A percentile compares a stretch with the other conserved stretches of the same genome.
Conservation (phyloP, 2,329 filamentous ascomycete species). For the Penicillium sp. region DNA sequence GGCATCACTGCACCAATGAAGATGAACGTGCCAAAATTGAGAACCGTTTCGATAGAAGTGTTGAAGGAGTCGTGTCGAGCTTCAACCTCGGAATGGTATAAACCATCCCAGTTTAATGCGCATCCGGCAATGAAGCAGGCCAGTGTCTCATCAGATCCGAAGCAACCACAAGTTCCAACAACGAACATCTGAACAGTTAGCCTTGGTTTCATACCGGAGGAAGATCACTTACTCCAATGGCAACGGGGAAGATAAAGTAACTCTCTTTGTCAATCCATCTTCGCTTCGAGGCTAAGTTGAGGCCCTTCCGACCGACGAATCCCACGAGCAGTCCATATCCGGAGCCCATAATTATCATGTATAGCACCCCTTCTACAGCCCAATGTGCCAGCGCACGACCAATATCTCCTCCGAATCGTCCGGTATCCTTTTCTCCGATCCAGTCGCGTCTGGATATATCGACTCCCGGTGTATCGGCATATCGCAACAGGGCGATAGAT, state of each 20-base stretch:
- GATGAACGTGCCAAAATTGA: constrained; percentile 66
- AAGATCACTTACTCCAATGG: constrained; percentile 49
- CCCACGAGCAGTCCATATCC: constrained; percentile 59
- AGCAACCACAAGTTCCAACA: constrained; percentile 60
- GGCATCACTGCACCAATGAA: constrained; percentile 62
- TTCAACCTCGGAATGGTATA: constrained; percentile 61
- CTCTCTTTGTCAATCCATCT: constrained; percentile 62
- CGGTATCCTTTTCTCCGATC: constrained; percentile 48
- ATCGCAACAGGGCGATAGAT: constrained; percentile 60
- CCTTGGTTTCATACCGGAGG: background rate
- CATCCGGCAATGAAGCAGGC: constrained; percentile 65
- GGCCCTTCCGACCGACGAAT: constrained; percentile 50
- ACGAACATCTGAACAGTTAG: constrained; percentile 55
- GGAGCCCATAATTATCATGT: constrained; percentile 60
- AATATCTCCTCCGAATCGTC: constrained; percentile 57
- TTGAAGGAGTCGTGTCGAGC: constrained; percentile 66
- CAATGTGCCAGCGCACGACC: constrained; percentile 60
- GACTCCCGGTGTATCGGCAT: constrained; percentile 47
- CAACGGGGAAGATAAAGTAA: constrained; percentile 58
- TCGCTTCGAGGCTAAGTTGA: constrained; percentile 48
- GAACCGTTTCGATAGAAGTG: constrained; percentile 59
- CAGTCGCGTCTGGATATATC: constrained; percentile 29
- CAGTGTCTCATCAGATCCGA: constrained; percentile 64
- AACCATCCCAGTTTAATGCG: constrained; percentile 65
- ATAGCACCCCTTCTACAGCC: constrained; percentile 64